Base-by-base conservation (phyloP, 192 early-diverging fungal genomes). In the Entomortierella lignicola region DNA sequence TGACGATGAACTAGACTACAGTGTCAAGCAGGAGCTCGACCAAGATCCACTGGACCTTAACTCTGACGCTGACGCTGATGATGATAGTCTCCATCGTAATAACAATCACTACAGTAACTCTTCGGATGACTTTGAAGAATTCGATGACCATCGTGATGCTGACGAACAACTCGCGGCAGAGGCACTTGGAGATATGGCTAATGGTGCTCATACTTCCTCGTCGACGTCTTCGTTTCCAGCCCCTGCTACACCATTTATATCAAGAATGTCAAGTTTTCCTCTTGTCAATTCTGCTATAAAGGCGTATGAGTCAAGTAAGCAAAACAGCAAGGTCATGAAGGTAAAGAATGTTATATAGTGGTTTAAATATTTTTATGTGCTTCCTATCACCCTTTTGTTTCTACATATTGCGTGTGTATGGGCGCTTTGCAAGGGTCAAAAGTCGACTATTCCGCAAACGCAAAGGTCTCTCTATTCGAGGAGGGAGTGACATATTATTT, bases 231-330 rank as follows among this genome's bases (percentile, higher is more conserved):
- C 73, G 5, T 67, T 60, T 50, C 44, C 51, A n/a, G 67, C 67
- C 17, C 67, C 75, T 20, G 12, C 55, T 34, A 63, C 66, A 7
- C 75, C 75, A 23, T 94, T 97, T 52, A 91, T 97, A 62, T 86
- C 87, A 67, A 87, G 94, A 42, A 90, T 97, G 59, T 91, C 92
- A 53, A 91, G 82, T 63, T 85, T 94, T 51, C 94, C 94, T 12
- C 63, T 97, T 20, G 92, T 97, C 27, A 93, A 90, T 63, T 88
- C 88, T 12, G 90, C 91, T 21, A 92, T 95, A 23, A 85, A 85
- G 21, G 91, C 89, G 8, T 97, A 97, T 66, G 91, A 91, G 61
- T 85, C 86, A 11, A 90, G 92, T 8, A 91, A 92, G 69, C 75
- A 79, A 21, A 79, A 60, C 63, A 79, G 66, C 75, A 69, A 79